phyloP scores from a whole-genome alignment of 2,329 filamentous ascomycete species.

The Chalaropsis ovoidea region DNA sequence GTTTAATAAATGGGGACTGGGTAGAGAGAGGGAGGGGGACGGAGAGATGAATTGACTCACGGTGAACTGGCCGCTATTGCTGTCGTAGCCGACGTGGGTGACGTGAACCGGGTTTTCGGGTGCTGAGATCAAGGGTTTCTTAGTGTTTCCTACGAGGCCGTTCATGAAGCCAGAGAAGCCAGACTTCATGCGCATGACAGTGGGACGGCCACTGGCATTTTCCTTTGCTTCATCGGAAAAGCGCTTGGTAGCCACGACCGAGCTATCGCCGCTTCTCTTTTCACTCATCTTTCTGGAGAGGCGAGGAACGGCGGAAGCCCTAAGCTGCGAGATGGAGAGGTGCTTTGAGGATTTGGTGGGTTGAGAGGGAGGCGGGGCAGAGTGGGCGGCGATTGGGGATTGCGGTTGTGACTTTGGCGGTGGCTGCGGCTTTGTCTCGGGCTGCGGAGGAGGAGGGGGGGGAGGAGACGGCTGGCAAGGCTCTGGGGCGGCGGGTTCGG shows the following conservation, averaged over 20 bases:
- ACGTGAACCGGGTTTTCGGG: conserved; percentile 97
- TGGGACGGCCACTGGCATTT: conserved; percentile 33
- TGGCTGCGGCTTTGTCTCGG: background rate
- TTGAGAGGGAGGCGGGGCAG: background rate
- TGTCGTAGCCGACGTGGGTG: conserved; percentile 95
- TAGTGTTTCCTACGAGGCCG: conserved; percentile 70
- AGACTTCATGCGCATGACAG: conserved; percentile 67
- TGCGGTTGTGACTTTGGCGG: background rate
- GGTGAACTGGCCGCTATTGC: conserved; percentile 90
- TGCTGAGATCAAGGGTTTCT: conserved; percentile 89
- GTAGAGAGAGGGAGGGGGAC: conserved; percentile 6
- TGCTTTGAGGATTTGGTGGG: conserved; percentile 14
- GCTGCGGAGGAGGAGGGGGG: background rate
- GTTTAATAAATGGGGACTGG: background rate
- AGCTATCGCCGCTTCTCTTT: conserved; percentile 38
- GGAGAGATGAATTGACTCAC: conserved; percentile 42
- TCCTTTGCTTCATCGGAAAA: conserved; percentile 60
- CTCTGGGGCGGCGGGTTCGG: background rate
- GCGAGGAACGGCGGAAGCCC: conserved; percentile 31
- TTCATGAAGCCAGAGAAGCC: conserved; percentile 83
- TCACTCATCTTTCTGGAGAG: conserved; percentile 45
- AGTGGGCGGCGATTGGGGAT: background rate
- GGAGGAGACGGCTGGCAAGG: background rate
- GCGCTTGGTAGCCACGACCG: conserved; percentile 52
- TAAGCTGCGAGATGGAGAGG: conserved; percentile 29